Conservation (phyloP, 1,284 basidiomycete genomes). For the Ustilago loliicola region DNA sequence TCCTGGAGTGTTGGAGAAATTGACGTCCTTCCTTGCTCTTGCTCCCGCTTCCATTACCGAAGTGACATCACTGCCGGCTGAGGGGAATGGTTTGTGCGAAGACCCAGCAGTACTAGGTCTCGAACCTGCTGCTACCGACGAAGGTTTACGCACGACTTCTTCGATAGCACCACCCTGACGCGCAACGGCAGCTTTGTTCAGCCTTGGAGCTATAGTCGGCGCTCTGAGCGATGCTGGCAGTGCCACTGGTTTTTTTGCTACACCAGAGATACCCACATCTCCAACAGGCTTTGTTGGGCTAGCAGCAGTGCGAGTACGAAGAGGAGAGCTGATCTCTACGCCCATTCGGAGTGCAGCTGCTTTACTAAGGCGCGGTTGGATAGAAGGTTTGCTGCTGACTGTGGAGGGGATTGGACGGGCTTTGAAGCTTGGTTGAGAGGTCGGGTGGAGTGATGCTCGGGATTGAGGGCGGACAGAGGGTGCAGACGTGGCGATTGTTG, state of each 20-base stretch:
- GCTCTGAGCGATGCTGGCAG: constrained; percentile 40
- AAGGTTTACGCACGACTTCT: neutral
- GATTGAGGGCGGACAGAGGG: constrained; percentile 9
- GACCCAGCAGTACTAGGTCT: neutral
- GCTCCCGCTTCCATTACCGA: neutral
- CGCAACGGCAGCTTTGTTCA: constrained; percentile 54
- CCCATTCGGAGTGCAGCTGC: constrained; percentile 75
- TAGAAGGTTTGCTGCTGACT: constrained; percentile 75
- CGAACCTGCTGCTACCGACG: neutral
- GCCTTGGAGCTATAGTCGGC: constrained; percentile 48
- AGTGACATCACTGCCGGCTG: too few relatives aligned
- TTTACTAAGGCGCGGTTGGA: constrained; percentile 80
- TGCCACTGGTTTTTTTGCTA: constrained; percentile 30
- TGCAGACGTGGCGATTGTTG: constrained; percentile 11
- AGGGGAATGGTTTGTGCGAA: constrained; percentile 13
- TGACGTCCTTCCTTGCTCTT: constrained; percentile 35
- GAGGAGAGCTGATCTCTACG: constrained; percentile 3
- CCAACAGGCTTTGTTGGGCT: constrained; percentile 5
- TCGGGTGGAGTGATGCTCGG: constrained; percentile 12
- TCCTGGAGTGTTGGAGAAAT: constrained; percentile 55
- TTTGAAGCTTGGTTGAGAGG: constrained; percentile 10
- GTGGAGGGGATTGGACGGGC: constrained; percentile 23
- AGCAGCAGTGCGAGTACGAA: neutral
- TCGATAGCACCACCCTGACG: constrained; percentile 20
- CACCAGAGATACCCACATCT: constrained; percentile 47